Percentiles rank a stretch among this genome's conserved stretches.
Evolutionary conservation across 208 protist genomes (phyloP).

Genomic region (Phytomonas serpens): DNA sequence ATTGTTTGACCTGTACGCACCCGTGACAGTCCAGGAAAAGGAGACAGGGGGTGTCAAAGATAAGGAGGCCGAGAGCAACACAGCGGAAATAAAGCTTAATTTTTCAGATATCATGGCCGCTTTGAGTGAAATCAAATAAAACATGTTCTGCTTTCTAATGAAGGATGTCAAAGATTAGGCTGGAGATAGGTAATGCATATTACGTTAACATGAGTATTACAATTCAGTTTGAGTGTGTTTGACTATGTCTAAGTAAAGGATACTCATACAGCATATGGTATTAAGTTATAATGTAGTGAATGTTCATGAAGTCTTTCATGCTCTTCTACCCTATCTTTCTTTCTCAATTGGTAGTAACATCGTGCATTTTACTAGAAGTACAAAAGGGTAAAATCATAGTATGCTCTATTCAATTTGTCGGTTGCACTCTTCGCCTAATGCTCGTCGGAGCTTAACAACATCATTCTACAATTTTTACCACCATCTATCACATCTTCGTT

Average conservation of each 20-base stretch:
- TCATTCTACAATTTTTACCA: not conserved
- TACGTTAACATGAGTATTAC: not conserved
- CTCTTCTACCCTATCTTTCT: not conserved
- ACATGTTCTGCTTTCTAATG: not conserved
- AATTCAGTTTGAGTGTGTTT: not conserved
- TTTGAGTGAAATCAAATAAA: slow-evolving; percentile 29
- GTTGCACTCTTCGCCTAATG: not conserved
- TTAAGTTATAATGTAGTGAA: not conserved
- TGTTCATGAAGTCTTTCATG: not conserved
- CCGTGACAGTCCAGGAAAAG: slow-evolving; percentile 14
- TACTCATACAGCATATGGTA: not conserved
- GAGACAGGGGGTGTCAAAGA: slow-evolving; percentile 1
- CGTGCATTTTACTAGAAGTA: not conserved
- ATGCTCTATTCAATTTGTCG: not conserved
- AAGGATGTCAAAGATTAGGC: slow-evolving; percentile 3
- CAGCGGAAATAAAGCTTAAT: slow-evolving; percentile 32
- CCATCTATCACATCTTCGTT: not conserved
- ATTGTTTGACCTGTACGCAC: slow-evolving; percentile 48
- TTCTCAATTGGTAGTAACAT: slow-evolving; percentile 1
- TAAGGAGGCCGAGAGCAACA: not conserved
- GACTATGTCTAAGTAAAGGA: not conserved
- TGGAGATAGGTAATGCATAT: not conserved
- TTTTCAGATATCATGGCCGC: slow-evolving; percentile 51
- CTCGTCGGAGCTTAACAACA: not conserved
- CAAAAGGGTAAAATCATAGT: not conserved